Evolutionary conservation across 129 eudicot species (phyloP).

Genomic region (Chrysanthemum seticuspe): DNA sequence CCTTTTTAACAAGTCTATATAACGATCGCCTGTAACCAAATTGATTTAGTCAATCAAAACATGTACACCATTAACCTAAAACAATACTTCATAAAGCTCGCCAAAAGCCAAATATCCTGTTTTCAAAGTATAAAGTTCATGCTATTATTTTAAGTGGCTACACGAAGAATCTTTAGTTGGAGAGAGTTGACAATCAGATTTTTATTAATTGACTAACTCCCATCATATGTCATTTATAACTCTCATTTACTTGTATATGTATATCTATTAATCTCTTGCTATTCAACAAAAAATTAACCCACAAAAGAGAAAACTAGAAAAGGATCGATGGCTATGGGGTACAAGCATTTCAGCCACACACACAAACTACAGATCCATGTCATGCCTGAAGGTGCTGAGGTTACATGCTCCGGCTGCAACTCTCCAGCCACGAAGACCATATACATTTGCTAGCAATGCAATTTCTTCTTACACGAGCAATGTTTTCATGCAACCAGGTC

Average conservation of each 20-base stretch:
- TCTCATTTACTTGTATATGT: conserved; percentile 7
- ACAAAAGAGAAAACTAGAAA: not conserved
- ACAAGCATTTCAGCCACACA: conserved; percentile 70
- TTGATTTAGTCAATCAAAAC: too few relatives aligned
- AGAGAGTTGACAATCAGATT: conserved; percentile 12
- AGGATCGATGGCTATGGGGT: conserved; percentile 45
- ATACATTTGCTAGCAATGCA: conserved; percentile 33
- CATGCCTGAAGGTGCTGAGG: conserved; percentile 46
- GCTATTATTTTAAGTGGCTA: too few relatives aligned
- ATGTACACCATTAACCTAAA: too few relatives aligned
- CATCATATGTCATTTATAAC: not conserved
- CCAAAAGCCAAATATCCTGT: too few relatives aligned
- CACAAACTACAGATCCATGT: conserved; percentile 52
- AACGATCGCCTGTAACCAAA: too few relatives aligned
- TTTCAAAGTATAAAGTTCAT: too few relatives aligned
- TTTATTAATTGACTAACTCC: not conserved
- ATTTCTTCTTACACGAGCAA: conserved; percentile 35
- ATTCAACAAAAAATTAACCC: not conserved
- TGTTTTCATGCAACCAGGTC: conserved; percentile 35
- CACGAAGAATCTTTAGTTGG: not conserved
- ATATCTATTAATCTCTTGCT: not conserved
- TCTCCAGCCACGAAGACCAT: conserved; percentile 28
- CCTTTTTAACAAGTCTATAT: too few relatives aligned
- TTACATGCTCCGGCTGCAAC: conserved; percentile 51
- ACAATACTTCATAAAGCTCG: too few relatives aligned